Base-by-base conservation (phyloP, 345 rosid species). In the Citrus cavaleriei region DNA sequence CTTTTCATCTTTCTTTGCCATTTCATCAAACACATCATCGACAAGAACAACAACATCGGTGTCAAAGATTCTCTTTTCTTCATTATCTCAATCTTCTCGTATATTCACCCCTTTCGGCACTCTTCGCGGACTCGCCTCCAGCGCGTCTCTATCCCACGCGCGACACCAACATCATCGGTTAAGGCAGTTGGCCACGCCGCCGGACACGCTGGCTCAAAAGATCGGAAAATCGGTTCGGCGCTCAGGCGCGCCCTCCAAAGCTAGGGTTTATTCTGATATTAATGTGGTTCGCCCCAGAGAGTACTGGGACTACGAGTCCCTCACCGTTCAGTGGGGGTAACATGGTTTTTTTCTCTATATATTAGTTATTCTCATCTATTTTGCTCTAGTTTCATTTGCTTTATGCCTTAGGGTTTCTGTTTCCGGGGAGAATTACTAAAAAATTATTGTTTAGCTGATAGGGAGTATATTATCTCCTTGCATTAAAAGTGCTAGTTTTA, bases 201-300 rank as follows among this genome's bases (percentile, higher is more conserved):
- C 81, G 38, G 95, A 88, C 84, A 91, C 87, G 87, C 90, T 94
- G 98, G 98, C 98, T 77, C 97, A 96, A 90, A 96, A 94, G 90
- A 94, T 96, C 84, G 99, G 95, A 0, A 94, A 94, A 89, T 90
- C 99, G 46, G 77, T 89, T 83, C 89, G 98, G 83, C 95, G 94
- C 79, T 91, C 98, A 42, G 99, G 99, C 82, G 95, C 95, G 25
- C 91, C 99, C 65, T 96, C 98, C 73, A 93, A 90, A 79, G 90
- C 99, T 84, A 96, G 94, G 97, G 97, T 94, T 93, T 96, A 90
- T 80, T 58, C 92, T 28, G 99, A 96, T 78, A 73, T 94, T 86
- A 96, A 96, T 82, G 94, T 94, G 25, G 75, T 87, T 79, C 95
- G 92, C 18, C 98, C 98, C 18, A 93, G 94, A 84, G 99, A 89